Percentiles rank a stretch among this genome's conserved stretches.
These are phyloP conservation scores for Fusarium stilboides DNA, from an alignment of 2,329 filamentous ascomycete genomes.

Conservation along the genomic window DNA sequence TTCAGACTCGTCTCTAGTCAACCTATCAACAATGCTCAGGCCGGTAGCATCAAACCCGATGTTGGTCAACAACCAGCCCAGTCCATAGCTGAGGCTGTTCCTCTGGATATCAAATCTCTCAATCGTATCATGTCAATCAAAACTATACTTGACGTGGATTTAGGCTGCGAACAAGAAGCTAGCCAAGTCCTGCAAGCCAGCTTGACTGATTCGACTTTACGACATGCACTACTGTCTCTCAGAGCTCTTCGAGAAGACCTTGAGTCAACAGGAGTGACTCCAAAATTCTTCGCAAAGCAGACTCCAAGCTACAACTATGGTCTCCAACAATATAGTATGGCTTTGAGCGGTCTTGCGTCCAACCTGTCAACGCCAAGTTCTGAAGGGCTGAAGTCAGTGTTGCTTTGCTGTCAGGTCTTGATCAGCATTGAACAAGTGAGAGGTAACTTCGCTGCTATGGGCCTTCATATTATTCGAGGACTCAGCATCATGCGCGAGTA, in stretches of 20 bases:
- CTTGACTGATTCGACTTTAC: constrained; percentile 54
- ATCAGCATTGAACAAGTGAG: constrained; percentile 64
- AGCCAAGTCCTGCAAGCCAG: constrained; percentile 57
- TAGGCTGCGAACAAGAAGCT: constrained; percentile 59
- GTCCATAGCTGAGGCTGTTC: constrained; percentile 28
- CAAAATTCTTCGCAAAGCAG: constrained; percentile 49
- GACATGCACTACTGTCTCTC: constrained; percentile 59
- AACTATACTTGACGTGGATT: constrained; percentile 57
- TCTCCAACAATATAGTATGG: constrained; percentile 60
- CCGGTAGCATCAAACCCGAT: constrained; percentile 22
- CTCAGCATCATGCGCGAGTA: constrained; percentile 62
- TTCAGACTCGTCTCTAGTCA: constrained; percentile 52
- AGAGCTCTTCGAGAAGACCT: constrained; percentile 58
- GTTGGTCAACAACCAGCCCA: constrained; percentile 12
- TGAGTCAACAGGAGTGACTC: constrained; percentile 52
- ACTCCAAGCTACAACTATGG: constrained; percentile 55
- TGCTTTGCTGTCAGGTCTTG: constrained; percentile 64
- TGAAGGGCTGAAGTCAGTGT: constrained; percentile 55
- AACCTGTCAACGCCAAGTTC: constrained; percentile 54
- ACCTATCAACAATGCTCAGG: constrained; percentile 11
- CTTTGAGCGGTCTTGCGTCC: constrained; percentile 58
- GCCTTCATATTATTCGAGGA: constrained; percentile 60
- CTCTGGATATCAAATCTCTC: constrained; percentile 54
- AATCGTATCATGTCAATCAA: constrained; percentile 60
- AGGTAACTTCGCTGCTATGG: constrained; percentile 59